These are phyloP conservation scores for Tolypocladium guangdongense DNA, from an alignment of 2,329 filamentous ascomycete genomes.

Conservation along the genomic window DNA sequence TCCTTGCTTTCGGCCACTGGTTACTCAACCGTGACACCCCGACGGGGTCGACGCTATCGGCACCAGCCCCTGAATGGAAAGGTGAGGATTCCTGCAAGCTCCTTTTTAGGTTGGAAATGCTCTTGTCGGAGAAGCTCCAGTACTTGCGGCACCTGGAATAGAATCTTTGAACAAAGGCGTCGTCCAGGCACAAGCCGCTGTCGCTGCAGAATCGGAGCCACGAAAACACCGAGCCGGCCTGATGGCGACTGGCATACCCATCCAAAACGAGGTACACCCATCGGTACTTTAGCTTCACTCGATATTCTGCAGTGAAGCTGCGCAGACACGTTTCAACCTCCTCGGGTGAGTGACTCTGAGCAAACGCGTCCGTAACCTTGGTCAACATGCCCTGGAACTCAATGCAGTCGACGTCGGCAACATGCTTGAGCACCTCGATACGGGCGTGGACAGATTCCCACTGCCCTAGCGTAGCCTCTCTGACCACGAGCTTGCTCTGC, in stretches of 20 bases:
- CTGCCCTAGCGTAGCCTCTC: conserved; percentile 14
- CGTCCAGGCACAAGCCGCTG: conserved; percentile 15
- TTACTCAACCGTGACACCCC: background rate
- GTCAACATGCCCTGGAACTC: conserved; percentile 16
- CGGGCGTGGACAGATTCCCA: conserved; percentile 14
- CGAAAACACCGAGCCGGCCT: conserved; percentile 13
- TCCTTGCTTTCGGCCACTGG: background rate
- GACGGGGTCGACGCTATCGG: background rate
- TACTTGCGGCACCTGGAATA: conserved; percentile 18
- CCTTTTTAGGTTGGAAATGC: conserved; percentile 8
- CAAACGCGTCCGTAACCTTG: conserved; percentile 23
- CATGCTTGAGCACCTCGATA: conserved; percentile 11
- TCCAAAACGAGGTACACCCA: conserved; percentile 21
- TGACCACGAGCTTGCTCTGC: conserved; percentile 14
- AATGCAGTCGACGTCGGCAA: conserved; percentile 6
- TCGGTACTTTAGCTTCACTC: conserved; percentile 14
- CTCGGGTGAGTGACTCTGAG: conserved; percentile 11
- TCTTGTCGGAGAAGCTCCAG: conserved; percentile 21
- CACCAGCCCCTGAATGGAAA: background rate
- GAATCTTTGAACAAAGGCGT: conserved; percentile 17
- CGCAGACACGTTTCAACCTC: conserved; percentile 19
- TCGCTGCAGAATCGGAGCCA: conserved; percentile 23
- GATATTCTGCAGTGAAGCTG: conserved; percentile 12
- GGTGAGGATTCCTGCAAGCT: background rate
- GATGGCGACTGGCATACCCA: conserved; percentile 16